These are phyloP conservation scores for Neofusicoccum ribis DNA, from an alignment of 2,329 filamentous ascomycete genomes.

Conservation along the genomic window DNA sequence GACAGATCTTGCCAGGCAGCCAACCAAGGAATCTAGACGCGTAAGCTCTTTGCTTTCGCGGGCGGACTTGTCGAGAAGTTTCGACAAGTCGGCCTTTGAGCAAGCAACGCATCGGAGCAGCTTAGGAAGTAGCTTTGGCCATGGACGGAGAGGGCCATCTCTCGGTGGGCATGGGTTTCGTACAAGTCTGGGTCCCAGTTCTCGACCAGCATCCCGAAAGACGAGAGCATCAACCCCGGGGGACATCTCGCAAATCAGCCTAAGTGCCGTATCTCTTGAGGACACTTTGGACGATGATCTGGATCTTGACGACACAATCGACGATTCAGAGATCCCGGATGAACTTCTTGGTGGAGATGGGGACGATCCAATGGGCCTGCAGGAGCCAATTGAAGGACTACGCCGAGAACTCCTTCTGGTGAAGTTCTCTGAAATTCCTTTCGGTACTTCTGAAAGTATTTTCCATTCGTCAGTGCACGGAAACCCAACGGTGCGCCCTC, in stretches of 20 bases:
- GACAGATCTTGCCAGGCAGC: constrained; percentile 51
- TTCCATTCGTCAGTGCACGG: constrained; percentile 11
- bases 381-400: constrained; percentile 38
- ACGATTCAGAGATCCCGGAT: constrained; percentile 42
- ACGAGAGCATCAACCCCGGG: constrained; percentile 60
- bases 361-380: constrained; percentile 26
- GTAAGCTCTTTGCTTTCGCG: constrained; percentile 90
- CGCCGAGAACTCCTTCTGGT: constrained; percentile 42
- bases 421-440: constrained; percentile 36
- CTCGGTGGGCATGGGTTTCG: constrained; percentile 68
- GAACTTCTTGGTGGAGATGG: constrained; percentile 37
- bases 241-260: constrained; percentile 40
- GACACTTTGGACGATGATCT: constrained; percentile 40
- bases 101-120: constrained; percentile 58
- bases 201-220: constrained; percentile 28
- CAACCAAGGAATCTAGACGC: constrained; percentile 66
- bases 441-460: constrained; percentile 19
- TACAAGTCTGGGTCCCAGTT: constrained; percentile 52
- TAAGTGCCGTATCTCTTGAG: constrained; percentile 38
- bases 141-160: constrained; percentile 68
- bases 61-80: constrained; percentile 81
- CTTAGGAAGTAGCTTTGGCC: constrained; percentile 49
- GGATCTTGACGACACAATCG: constrained; percentile 38
- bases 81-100: constrained; percentile 77
- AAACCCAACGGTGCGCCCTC: constrained; percentile 25